Evolutionary conservation across 345 rosid genomes (phyloP), one percentile per base, ranked within the genome.

Genomic region (Chamaenerion angustifolium): DNA sequence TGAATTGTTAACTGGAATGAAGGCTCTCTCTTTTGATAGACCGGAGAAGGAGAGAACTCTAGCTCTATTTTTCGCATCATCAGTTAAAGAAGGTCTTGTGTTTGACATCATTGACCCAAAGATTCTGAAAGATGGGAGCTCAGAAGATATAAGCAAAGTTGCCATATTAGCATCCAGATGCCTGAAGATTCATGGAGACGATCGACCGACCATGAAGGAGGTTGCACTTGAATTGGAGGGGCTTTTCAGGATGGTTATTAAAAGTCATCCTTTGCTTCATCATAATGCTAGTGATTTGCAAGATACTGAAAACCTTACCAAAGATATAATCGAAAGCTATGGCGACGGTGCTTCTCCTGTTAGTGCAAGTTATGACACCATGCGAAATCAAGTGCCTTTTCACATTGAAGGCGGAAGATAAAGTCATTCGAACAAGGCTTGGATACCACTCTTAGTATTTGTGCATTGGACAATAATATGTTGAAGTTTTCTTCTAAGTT

Each of bases 1-100:
- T 12, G 80, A 75, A 66, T 63, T 74, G 13, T 48, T 71, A 46
- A 75, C 63, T 0, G 71, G 76, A 50, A 45, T 68, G 16, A 75
- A 40, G 45, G 60, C 68, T 0, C 1, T 65, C 6, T 48, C 64
- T 0, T 47, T 16, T 15, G 46, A 52, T 13, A 57, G 64, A 8
- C 57, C 52, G 4, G 65, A 65, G 40, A 66, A 60, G 31, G 61
- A 59, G 1, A 64, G 44, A 2, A 59, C 50, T 6, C 58, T 71
- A 6, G 65, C 57, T 11, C 11, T 48, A 48, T 19, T 62, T 46
- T 73, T 70, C 12, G 35, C 53, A 17, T 49, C 43, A 0, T 11
- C 53, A 0, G 6, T 49, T 41, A 58, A 61, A 55, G 45, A 45
- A 16, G 49, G 52, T 8, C 12, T 40, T 12, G 23, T 59, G 31